These are phyloP conservation scores for Chaetoscypha palmicola DNA, from an alignment of 2,329 filamentous ascomycete genomes.

Conservation along the genomic window DNA sequence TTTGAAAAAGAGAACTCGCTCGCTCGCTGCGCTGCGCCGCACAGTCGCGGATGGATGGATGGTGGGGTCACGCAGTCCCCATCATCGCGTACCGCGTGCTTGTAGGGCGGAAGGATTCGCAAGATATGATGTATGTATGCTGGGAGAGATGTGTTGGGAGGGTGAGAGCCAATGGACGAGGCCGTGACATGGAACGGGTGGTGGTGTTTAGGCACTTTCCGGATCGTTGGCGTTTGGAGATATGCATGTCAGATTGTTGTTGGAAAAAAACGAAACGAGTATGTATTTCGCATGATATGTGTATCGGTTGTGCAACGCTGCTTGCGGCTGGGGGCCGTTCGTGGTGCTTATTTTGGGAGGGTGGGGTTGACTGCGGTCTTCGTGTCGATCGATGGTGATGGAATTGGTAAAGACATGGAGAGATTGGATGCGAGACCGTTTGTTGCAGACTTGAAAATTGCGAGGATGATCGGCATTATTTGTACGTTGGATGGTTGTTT, in stretches of 20 bases:
- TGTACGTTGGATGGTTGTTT: not conserved
- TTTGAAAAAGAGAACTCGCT: too few relatives aligned
- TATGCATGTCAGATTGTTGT: conserved; percentile 9
- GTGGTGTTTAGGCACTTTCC: conserved; percentile 6
- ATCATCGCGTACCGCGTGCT: not conserved
- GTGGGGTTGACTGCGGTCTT: conserved; percentile 3
- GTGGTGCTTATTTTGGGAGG: conserved; percentile 3
- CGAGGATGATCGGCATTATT: conserved; percentile 1
- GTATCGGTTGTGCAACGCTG: conserved; percentile 3
- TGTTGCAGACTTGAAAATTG: not conserved
- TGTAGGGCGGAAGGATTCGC: not conserved
- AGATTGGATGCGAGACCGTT: conserved; percentile 3
- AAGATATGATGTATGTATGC: not conserved
- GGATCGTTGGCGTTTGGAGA: conserved; percentile 5
- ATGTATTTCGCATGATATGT: too few relatives aligned
- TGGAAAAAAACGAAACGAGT: too few relatives aligned
- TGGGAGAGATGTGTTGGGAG: not conserved
- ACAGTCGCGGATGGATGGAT: not conserved
- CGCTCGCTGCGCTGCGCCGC: not conserved
- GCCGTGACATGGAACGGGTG: not conserved
- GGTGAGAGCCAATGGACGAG: conserved; percentile 1
- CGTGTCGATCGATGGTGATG: not conserved
- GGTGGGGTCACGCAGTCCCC: not conserved
- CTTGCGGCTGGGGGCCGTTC: conserved; percentile 1
- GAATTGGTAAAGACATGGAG: not conserved